Percentiles rank a stretch among this genome's conserved stretches.
phyloP scores from a whole-genome alignment of 2,329 filamentous ascomycete species.

The Colletotrichum orbiculare region DNA sequence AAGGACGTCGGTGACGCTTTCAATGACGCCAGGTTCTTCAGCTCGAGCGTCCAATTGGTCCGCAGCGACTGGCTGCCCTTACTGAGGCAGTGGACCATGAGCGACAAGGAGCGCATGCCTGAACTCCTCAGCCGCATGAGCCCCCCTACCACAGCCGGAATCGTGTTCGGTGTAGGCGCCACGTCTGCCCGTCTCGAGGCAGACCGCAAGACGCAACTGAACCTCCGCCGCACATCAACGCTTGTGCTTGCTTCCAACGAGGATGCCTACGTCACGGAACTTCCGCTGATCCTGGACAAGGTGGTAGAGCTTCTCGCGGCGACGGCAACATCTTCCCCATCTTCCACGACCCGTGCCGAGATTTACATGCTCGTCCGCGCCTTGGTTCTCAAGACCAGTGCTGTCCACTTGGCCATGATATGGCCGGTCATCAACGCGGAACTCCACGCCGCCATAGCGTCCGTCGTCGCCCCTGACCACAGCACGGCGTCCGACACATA shows the following conservation, averaged over 20 bases:
- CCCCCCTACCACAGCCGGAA: constrained; percentile 90
- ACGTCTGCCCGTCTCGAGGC: constrained; percentile 94
- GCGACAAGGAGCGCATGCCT: constrained; percentile 87
- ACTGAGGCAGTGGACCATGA: constrained; percentile 83
- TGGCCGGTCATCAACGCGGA: constrained; percentile 94
- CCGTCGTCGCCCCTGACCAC: constrained; percentile 75
- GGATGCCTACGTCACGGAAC: constrained; percentile 83
- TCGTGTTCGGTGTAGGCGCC: constrained; percentile 98
- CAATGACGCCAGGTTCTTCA: constrained; percentile 88
- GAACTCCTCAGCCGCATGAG: constrained; percentile 84
- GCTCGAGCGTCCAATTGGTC: constrained; percentile 73
- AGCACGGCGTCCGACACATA: constrained; percentile 76
- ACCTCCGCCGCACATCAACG: constrained; percentile 83
- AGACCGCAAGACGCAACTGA: constrained; percentile 91
- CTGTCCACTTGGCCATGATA: constrained; percentile 82
- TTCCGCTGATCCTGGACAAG: constrained; percentile 81
- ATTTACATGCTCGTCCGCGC: constrained; percentile 90
- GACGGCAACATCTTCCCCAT: constrained; percentile 89
- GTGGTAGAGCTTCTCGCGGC: constrained; percentile 87
- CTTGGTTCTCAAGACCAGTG: constrained; percentile 80
- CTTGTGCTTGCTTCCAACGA: constrained; percentile 80
- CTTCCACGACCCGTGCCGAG: constrained; percentile 87
- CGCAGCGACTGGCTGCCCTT: constrained; percentile 83
- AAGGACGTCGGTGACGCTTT: constrained; percentile 94
- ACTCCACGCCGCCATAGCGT: constrained; percentile 81